Percentiles rank a stretch among this genome's conserved stretches.
phyloP scores from a whole-genome alignment of 148 eudicot species.

The Amaranthus palmeri region DNA sequence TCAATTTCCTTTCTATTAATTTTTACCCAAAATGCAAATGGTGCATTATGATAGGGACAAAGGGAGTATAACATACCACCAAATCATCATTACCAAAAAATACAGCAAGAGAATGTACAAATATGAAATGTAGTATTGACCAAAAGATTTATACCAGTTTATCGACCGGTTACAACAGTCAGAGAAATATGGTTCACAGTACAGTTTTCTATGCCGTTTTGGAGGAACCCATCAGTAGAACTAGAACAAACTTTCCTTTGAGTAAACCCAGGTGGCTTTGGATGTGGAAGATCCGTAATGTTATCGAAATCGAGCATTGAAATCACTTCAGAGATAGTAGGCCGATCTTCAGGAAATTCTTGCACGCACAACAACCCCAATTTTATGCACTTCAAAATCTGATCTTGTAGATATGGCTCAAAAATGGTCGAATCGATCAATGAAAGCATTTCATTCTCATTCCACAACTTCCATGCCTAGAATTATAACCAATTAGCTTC shows the following conservation, averaged over 20 bases:
- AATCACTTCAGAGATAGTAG: constrained; percentile 32
- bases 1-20: neutral
- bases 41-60: too few species aligned
- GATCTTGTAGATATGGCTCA: constrained; percentile 3
- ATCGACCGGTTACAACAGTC: constrained; percentile 8
- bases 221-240: neutral
- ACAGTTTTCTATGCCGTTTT: neutral
- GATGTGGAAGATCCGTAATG: constrained; percentile 24
- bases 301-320: constrained; percentile 38
- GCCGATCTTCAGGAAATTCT: constrained; percentile 43
- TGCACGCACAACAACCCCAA: constrained; percentile 60
- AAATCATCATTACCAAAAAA: too few species aligned
- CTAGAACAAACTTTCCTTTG: neutral
- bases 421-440: constrained; percentile 30
- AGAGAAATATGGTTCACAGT: constrained; percentile 7
- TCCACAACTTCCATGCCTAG: constrained; percentile 68
- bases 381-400: constrained; percentile 37
- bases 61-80: too few species aligned
- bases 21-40: neutral
- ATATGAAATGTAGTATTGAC: too few species aligned
- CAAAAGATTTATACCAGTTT: neutral
- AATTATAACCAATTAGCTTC: neutral
- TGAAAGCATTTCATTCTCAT: constrained; percentile 22
- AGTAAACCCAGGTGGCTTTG: constrained; percentile 35
- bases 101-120: too few species aligned